These are phyloP conservation scores for Cordyceps cicadae DNA, from an alignment of 2,329 filamentous ascomycete genomes.

Conservation along the genomic window DNA sequence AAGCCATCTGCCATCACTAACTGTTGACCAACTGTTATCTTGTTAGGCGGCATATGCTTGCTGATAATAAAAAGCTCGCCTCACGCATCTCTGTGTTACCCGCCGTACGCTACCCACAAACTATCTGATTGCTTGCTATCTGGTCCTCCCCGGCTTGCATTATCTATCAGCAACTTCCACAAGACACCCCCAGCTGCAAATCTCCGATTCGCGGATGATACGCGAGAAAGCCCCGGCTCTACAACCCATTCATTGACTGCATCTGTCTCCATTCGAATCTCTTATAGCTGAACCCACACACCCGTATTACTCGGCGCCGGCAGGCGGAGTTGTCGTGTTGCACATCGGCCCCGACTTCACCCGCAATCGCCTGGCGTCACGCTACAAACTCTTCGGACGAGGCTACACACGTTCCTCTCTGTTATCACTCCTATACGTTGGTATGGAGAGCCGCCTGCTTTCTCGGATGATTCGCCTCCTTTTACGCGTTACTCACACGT, in stretches of 20 bases:
- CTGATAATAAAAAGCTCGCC: neutral
- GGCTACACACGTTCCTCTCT: neutral
- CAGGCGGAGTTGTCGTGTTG: neutral
- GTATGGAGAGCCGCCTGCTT: neutral
- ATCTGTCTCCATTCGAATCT: neutral
- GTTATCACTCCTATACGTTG: neutral
- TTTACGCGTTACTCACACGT: neutral
- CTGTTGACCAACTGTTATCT: too few relatives aligned
- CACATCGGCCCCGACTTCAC: neutral
- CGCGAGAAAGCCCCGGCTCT: neutral
- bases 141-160: neutral
- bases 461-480: neutral
- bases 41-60: neutral
- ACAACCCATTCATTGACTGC: neutral
- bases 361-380: neutral
- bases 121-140: neutral
- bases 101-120: neutral
- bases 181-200: neutral
- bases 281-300: neutral
- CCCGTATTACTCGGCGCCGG: constrained; percentile 3
- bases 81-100: neutral
- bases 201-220: neutral
- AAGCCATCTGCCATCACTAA: neutral
- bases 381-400: neutral
- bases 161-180: neutral